phyloP scores from a whole-genome alignment of 495 filamentous ascomycete genomes.

The Penicillium turbatum region DNA sequence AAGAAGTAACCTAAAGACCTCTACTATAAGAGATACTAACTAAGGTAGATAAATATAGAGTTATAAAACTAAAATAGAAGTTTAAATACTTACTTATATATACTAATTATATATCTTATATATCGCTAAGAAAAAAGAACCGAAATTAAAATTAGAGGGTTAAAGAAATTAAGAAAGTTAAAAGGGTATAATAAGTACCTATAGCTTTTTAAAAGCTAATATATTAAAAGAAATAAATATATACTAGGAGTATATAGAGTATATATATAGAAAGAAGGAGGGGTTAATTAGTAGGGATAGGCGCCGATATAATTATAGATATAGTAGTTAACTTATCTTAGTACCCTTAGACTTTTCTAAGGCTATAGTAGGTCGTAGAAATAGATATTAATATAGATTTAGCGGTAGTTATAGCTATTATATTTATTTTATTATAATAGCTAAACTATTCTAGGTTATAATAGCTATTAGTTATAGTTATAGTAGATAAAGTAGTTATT shows the following conservation, averaged over 20 bases:
- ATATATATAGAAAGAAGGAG: neutral
- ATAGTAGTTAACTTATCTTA: neutral
- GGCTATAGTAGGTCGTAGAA: neutral
- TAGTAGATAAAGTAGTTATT: constrained; percentile 25
- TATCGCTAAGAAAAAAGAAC: neutral
- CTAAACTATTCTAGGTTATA: constrained; percentile 68
- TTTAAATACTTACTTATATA: neutral
- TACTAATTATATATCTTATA: constrained; percentile 1
- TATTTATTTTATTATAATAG: constrained; percentile 55
- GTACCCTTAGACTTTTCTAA: neutral
- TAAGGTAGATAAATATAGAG: too few species aligned
- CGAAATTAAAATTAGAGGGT: neutral
- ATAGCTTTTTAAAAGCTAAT: neutral
- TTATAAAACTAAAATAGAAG: neutral
- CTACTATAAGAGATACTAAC: neutral
- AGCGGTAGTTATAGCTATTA: constrained; percentile 13
- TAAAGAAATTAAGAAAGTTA: neutral
- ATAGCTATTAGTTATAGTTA: constrained; percentile 43
- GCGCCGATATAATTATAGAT: neutral
- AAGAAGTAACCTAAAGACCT: neutral
- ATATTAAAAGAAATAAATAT: neutral
- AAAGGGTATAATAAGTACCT: constrained; percentile 2
- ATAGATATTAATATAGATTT: neutral
- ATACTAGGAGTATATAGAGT: neutral
- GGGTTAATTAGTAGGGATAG: neutral